Conservation (phyloP, 169 alveolate species). For the Plasmodium sp. region DNA sequence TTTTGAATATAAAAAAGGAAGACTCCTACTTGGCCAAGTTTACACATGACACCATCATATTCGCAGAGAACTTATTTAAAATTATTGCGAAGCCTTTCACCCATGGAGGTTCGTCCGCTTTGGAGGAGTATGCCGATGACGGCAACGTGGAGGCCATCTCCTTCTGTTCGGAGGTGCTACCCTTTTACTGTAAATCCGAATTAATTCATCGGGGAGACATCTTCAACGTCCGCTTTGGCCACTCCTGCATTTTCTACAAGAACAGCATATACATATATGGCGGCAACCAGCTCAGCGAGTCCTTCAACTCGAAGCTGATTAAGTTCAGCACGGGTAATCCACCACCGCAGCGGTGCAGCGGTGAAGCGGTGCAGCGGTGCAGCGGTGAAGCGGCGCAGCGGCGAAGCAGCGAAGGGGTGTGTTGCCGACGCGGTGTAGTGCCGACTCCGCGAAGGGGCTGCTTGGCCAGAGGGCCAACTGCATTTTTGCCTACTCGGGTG, state of each 20-base stretch:
- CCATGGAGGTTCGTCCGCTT: background rate
- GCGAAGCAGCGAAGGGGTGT: background rate
- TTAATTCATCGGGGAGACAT: constrained; percentile 29
- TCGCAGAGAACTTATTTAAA: constrained; percentile 69
- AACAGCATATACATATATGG: constrained; percentile 60
- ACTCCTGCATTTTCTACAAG: constrained; percentile 35
- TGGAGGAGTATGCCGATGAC: background rate
- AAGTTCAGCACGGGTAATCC: constrained; percentile 18
- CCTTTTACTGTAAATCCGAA: constrained; percentile 74
- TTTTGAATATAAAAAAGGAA: constrained; percentile 34
- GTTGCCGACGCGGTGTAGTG: background rate
- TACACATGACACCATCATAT: constrained; percentile 68
- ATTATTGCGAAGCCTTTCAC: constrained; percentile 11
- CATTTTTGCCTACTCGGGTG: background rate
- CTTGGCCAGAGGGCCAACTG: background rate
- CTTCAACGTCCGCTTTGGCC: constrained; percentile 66
- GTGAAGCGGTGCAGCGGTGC: background rate
- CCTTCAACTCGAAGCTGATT: background rate
- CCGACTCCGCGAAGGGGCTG: background rate
- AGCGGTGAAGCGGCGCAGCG: background rate
- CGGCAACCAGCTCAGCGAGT: constrained; percentile 13
- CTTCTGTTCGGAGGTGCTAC: constrained; percentile 67
- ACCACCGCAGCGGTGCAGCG: too few species aligned
- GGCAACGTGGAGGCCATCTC: constrained; percentile 18
- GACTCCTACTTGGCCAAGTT: constrained; percentile 47